Evolutionary conservation across 2,329 filamentous ascomycete genomes (phyloP).

Genomic region (Amphichorda felina): DNA sequence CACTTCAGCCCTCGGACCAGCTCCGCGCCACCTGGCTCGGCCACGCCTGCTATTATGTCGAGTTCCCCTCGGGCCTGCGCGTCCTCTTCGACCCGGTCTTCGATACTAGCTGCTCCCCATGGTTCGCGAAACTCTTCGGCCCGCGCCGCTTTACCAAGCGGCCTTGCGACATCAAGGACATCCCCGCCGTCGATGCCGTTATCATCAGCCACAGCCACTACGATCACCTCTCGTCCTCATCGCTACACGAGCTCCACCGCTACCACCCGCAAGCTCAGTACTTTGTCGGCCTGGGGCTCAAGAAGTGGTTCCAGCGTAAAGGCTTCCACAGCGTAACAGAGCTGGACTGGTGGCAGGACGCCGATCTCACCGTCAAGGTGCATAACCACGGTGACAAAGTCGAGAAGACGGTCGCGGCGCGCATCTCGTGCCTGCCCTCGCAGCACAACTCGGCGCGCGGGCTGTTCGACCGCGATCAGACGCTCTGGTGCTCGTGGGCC

Average conservation of each 20-base stretch:
- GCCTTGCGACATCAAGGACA: constrained; percentile 66
- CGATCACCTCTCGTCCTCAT: constrained; percentile 75
- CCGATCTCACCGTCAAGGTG: constrained; percentile 50
- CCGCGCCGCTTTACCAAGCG: constrained; percentile 69
- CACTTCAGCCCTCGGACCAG: constrained; percentile 29
- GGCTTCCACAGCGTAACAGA: constrained; percentile 74
- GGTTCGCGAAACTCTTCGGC: constrained; percentile 29
- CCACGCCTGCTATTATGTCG: constrained; percentile 87
- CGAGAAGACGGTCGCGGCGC: constrained; percentile 46
- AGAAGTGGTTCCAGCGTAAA: constrained; percentile 63
- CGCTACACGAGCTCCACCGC: constrained; percentile 57
- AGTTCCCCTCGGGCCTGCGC: constrained; percentile 75
- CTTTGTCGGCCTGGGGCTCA: constrained; percentile 76
- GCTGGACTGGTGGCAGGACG: constrained; percentile 90
- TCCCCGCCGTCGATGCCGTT: constrained; percentile 66
- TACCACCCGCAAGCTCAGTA: constrained; percentile 72
- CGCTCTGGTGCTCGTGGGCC: constrained; percentile 83
- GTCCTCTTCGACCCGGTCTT: constrained; percentile 94
- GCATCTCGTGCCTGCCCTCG: constrained; percentile 67
- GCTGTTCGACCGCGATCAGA: constrained; percentile 57
- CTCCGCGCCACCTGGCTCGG: constrained; percentile 88
- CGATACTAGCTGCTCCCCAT: constrained; percentile 71
- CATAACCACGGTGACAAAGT: constrained; percentile 14
- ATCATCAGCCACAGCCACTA: constrained; percentile 88
- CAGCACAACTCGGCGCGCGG: constrained; percentile 70